Evolutionary conservation across 805 yeast genomes (phyloP).

Genomic region (Lachancea mirantina): DNA sequence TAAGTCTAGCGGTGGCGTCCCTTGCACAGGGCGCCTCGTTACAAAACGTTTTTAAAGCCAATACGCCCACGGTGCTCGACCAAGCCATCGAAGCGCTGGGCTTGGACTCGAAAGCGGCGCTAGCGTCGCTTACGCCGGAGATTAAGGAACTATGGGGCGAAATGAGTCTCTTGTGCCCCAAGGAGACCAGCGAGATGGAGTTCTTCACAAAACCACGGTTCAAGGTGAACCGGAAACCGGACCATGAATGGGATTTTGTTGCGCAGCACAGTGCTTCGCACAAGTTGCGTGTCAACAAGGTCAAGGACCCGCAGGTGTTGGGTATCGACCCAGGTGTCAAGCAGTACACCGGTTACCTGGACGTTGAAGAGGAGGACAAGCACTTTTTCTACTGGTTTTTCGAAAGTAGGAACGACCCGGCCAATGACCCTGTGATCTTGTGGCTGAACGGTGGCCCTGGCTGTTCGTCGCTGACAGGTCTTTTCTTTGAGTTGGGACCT

Average conservation of each 20-base stretch:
- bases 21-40: constrained; percentile 8
- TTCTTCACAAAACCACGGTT: constrained; percentile 45
- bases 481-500: constrained; percentile 83
- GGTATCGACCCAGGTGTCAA: constrained; percentile 72
- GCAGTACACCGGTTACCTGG: constrained; percentile 82
- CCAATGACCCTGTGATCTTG: constrained; percentile 72
- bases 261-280: constrained; percentile 38
- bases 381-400: constrained; percentile 83
- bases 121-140: constrained; percentile 42
- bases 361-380: constrained; percentile 74
- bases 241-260: constrained; percentile 25
- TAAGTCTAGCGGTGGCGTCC: constrained; percentile 5
- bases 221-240: constrained; percentile 15
- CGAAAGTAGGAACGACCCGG: constrained; percentile 85
- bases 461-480: constrained; percentile 81
- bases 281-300: constrained; percentile 52
- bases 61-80: constrained; percentile 34
- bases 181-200: constrained; percentile 43
- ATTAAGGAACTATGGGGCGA: constrained; percentile 55
- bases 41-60: constrained; percentile 8
- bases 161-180: constrained; percentile 54
- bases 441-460: constrained; percentile 98
- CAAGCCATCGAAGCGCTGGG: constrained; percentile 47
- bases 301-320: constrained; percentile 50
- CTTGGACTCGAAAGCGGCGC: constrained; percentile 32